These are phyloP conservation scores for Suhomyces sp. DNA, from an alignment of 805 yeast species.

Conservation along the genomic window DNA sequence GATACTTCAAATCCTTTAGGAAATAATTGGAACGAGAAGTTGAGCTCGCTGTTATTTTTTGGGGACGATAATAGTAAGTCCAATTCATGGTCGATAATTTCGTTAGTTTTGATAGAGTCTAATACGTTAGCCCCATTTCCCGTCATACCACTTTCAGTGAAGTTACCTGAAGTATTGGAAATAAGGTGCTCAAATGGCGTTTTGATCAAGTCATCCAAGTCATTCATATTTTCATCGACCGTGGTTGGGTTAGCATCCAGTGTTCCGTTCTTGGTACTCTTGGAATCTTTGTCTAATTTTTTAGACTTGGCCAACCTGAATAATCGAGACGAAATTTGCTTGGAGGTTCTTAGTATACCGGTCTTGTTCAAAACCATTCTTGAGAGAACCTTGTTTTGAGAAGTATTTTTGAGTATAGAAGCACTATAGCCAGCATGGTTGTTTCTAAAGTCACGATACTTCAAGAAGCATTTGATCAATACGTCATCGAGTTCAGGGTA, in stretches of 20 bases:
- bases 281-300: constrained; percentile 17
- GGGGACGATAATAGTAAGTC: constrained; percentile 31
- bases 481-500: constrained; percentile 34
- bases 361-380: constrained; percentile 40
- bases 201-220: constrained; percentile 25
- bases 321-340: constrained; percentile 35
- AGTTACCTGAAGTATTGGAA: constrained; percentile 8
- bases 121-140: constrained; percentile 1
- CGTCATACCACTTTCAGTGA: not conserved
- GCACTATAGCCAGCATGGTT: constrained; percentile 19
- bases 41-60: constrained; percentile 7
- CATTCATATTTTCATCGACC: constrained; percentile 18
- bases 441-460: constrained; percentile 32
- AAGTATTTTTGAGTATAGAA: constrained; percentile 29
- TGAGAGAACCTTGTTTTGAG: constrained; percentile 40
- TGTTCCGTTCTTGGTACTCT: not conserved
- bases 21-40: constrained; percentile 1
- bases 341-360: constrained; percentile 35
- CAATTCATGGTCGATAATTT: constrained; percentile 31
- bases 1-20: constrained; percentile 8
- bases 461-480: constrained; percentile 33
- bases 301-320: constrained; percentile 28
- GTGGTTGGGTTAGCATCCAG: constrained; percentile 7
- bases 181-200: constrained; percentile 30
- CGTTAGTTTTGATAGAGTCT: constrained; percentile 24